Percentiles rank a stretch among this genome's conserved stretches.
Evolutionary conservation across 2,329 filamentous ascomycete genomes (phyloP).

Genomic region (Albophoma yamanashiensis): DNA sequence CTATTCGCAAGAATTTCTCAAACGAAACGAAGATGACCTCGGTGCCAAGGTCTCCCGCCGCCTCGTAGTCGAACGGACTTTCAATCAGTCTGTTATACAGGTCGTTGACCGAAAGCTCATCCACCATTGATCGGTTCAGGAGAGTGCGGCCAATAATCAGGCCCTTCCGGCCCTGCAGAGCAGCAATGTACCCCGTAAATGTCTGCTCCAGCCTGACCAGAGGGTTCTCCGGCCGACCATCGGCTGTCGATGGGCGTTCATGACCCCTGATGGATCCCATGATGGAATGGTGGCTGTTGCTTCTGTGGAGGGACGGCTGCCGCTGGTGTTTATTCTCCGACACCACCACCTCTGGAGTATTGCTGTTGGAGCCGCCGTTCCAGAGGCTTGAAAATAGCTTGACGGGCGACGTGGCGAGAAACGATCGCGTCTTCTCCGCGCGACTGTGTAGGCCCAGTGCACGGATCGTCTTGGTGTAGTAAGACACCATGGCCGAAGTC

Average conservation of each 20-base stretch:
- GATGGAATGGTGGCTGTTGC: constrained; percentile 41
- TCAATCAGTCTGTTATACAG: constrained; percentile 84
- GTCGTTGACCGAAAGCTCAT: constrained; percentile 77
- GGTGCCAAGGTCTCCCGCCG: constrained; percentile 62
- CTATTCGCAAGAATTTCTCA: constrained; percentile 81
- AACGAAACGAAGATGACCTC: constrained; percentile 87
- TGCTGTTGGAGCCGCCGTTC: constrained; percentile 43
- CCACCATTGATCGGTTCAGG: constrained; percentile 56
- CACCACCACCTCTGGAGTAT: constrained; percentile 11
- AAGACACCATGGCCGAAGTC: constrained; percentile 60
- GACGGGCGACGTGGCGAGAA: constrained; percentile 74
- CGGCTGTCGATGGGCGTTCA: constrained; percentile 26
- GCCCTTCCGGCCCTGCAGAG: constrained; percentile 74
- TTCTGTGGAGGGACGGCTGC: constrained; percentile 27
- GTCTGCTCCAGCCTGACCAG: constrained; percentile 72
- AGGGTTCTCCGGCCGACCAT: constrained; percentile 50
- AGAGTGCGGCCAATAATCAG: constrained; percentile 73
- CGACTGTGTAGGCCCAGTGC: constrained; percentile 54
- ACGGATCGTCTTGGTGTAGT: constrained; percentile 67
- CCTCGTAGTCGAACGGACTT: constrained; percentile 66
- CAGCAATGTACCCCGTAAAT: constrained; percentile 72
- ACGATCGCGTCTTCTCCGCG: constrained; percentile 54
- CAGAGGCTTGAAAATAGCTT: constrained; percentile 83
- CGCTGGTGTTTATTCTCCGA: constrained; percentile 27
- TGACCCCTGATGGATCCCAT: constrained; percentile 43